Evolutionary conservation across 768 basidiomycete species (phyloP), one percentile per base, ranked within the genome.

Genomic region (Mycena haematopus): DNA sequence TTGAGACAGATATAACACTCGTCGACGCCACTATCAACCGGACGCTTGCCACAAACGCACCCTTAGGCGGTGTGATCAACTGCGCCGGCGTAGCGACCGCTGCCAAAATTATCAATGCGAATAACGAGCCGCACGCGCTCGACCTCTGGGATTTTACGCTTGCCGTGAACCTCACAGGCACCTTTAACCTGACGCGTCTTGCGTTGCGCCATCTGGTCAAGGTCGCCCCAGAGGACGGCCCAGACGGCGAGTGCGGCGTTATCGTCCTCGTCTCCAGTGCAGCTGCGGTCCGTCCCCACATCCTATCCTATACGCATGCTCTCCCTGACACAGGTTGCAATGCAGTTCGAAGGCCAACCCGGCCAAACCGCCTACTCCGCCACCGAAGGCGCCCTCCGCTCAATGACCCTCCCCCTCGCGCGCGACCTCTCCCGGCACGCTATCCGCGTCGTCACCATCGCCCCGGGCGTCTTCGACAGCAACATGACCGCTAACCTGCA

Each of bases 381-480:
- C 3, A 77, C 79, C 1, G 87, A 88, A 71, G 86, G 86, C 50
- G 86, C 82, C 0, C 63, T 88, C 3, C 73, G 75, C 22, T 83
- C 85, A 1, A 82, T 88, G 82, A 82, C 84, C 1, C 77, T 88
- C 3, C 86, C 86, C 1, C 81, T 87, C 79, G 83, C 86, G 4
- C 79, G 86, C 53, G 86, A 88, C 68, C 77, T 88, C 14, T 77
- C 81, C 2, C 76, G 81, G 15, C 78, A 84, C 63, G 82, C 79
- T 51, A 73, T 84, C 31, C 80, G 84, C 63, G 86, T 86, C 50
- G 81, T 86, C 38, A 79, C 84, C 21, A 75, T 87, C 56, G 86
- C 86, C 0, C 86, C 86, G 0, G 82, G 82, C 6, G 77, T 81
- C 1, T 87, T 89, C 71, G 73, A 74, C 10, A 84, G 78, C 55